Conservation (phyloP, 805 yeast genomes). For the Lipomyces japonicus region DNA sequence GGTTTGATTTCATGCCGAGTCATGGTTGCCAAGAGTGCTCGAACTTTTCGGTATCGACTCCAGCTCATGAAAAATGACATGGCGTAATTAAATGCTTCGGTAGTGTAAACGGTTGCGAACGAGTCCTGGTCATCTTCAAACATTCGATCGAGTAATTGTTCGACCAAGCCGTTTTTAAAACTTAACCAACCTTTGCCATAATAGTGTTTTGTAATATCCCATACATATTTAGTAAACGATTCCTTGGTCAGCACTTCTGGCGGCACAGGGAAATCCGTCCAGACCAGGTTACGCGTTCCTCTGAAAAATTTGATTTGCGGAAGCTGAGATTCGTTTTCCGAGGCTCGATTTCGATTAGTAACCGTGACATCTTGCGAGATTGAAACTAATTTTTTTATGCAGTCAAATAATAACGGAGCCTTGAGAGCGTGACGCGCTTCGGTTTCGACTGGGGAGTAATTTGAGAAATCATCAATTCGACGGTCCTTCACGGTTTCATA, state of each 20-base stretch:
- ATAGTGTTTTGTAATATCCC: background rate
- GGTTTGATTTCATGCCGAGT: background rate
- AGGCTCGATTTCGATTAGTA: background rate
- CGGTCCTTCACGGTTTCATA: no score
- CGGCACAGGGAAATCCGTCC: slow-evolving; percentile 1
- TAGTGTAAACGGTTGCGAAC: background rate
- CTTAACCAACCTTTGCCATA: slow-evolving; percentile 4
- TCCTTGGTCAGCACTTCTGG: slow-evolving; percentile 4
- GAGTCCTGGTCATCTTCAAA: background rate
- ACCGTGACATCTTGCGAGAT: no score
- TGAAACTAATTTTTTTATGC: background rate
- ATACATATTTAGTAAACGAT: slow-evolving; percentile 5
- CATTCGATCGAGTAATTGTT: background rate
- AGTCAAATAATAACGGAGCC: no score
- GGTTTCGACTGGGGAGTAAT: no score
- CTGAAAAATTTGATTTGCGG: background rate
- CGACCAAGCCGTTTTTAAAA: slow-evolving; percentile 2
- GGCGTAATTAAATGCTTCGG: slow-evolving; percentile 12
- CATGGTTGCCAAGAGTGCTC: slow-evolving; percentile 2
- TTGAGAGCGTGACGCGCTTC: no score
- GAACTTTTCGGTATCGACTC: background rate
- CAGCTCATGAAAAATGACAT: slow-evolving; percentile 1
- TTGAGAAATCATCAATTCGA: no score
- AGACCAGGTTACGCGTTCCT: background rate
- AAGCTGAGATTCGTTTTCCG: background rate